Evolutionary conservation across 768 basidiomycete genomes (phyloP), one percentile per base, ranked within the genome.

Genomic region (Boletus tomentosulus): DNA sequence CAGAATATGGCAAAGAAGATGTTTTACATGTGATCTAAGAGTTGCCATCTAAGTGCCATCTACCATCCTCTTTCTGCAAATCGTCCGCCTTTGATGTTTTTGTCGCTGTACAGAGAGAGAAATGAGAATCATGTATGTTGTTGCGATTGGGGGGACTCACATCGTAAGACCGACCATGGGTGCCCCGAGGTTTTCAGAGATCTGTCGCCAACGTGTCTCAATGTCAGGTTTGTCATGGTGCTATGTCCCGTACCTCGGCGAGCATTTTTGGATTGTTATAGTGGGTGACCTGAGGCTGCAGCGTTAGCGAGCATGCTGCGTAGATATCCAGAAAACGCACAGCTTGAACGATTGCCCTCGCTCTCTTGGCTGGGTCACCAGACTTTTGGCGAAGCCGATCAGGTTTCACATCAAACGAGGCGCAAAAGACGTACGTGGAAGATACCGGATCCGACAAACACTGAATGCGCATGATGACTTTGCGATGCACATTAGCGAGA

Each of bases 391-490:
- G 27, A 56, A 19, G 34, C 25, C 34, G 38, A 37, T 51, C n/a
- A 44, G 19, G 31, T 54, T 53, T 48, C 45, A 44, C 27, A 30
- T 19, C 13, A 15, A 24, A 27, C n/a, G 5, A 38, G 38, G 24
- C n/a, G 13, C 28, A 24, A 25, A 19, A n/a, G 35, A 76, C 85
- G 46, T 60, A 87, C 92, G 71, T 89, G 84, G 84, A 97, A 98
- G 66, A 98, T 95, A 46, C 96, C 96, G 19, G 94, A 97, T 37
- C 96, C 96, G 56, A 99, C 96, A 62, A 99, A 99, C 31, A 99
- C 96, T 90, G 66, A 34, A 22, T 57, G 43, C 9, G 46, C 22
- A 49, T 50, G 55, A 50, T 48, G 25, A 58, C 2, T 4, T 24
- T 8, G 31, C 11, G 30, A 41, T 44, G 6, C 37, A 12, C 15